These are phyloP conservation scores for Wickerhamiella vanderwaltii DNA, from an alignment of 805 yeast species.

Conservation along the genomic window DNA sequence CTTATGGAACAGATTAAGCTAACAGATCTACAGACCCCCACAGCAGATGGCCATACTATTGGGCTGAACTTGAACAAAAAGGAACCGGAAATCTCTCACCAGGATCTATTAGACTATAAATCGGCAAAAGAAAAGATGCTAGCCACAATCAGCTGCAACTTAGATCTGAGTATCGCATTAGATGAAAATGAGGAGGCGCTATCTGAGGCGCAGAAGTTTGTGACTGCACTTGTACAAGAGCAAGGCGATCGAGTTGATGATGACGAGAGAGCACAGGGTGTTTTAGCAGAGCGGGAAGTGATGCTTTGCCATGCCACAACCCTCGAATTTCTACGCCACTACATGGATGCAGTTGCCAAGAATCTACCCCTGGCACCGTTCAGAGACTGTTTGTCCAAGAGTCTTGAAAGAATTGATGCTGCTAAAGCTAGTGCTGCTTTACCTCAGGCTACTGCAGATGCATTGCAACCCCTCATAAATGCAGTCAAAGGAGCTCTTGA, in stretches of 20 bases:
- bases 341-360: constrained; percentile 34
- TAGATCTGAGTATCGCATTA: constrained; percentile 72
- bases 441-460: background rate
- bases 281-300: constrained; percentile 32
- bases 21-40: constrained; percentile 20
- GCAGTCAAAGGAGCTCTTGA: background rate
- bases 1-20: constrained; percentile 22
- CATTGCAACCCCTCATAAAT: background rate
- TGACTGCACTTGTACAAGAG: constrained; percentile 11
- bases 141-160: constrained; percentile 18
- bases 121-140: background rate
- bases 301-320: constrained; percentile 59
- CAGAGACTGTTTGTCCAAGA: background rate
- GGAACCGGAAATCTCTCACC: no score
- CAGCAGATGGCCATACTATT: constrained; percentile 8
- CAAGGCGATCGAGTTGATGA: background rate
- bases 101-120: constrained; percentile 4
- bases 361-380: background rate
- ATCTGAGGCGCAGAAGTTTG: constrained; percentile 9
- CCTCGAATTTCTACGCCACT: constrained; percentile 62
- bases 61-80: constrained; percentile 12
- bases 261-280: background rate
- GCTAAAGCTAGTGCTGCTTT: background rate
- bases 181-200: constrained; percentile 14
- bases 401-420: constrained; percentile 4